phyloP scores from a whole-genome alignment of 805 yeast genomes.

The Priceomyces medius region DNA sequence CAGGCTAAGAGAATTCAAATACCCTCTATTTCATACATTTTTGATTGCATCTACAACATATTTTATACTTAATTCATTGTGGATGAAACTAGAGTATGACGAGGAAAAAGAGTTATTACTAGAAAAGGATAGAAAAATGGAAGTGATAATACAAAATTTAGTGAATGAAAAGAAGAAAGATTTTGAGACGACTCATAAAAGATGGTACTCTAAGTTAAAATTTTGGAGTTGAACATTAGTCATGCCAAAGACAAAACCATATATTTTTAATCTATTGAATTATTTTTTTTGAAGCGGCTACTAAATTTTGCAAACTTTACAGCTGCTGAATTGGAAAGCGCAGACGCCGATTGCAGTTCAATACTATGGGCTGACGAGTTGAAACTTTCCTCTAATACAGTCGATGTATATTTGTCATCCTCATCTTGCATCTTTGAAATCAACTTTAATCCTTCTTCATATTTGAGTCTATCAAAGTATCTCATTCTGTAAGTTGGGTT shows the following conservation, averaged over 20 bases:
- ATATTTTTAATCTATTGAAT: slow-evolving; percentile 3
- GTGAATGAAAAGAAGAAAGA: slow-evolving; percentile 26
- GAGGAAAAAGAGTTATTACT: slow-evolving; percentile 19
- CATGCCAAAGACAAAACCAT: not conserved
- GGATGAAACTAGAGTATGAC: slow-evolving; percentile 31
- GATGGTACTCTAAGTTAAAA: slow-evolving; percentile 16
- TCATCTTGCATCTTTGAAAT: slow-evolving; percentile 49
- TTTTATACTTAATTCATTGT: slow-evolving; percentile 32
- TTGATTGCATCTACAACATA: slow-evolving; percentile 40
- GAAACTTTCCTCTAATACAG: slow-evolving; percentile 8
- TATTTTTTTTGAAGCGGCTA: slow-evolving; percentile 22
- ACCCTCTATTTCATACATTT: slow-evolving; percentile 38
- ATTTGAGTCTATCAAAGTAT: slow-evolving; percentile 70
- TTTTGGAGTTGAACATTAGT: slow-evolving; percentile 14
- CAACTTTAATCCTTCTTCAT: slow-evolving; percentile 65
- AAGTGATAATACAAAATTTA: slow-evolving; percentile 24
- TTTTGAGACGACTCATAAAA: slow-evolving; percentile 11
- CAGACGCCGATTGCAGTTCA: slow-evolving; percentile 18
- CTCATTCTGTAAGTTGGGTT: slow-evolving; percentile 40
- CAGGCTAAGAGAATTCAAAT: slow-evolving; percentile 33
- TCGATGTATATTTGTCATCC: slow-evolving; percentile 15
- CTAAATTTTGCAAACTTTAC: slow-evolving; percentile 35
- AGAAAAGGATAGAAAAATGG: slow-evolving; percentile 18
- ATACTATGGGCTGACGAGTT: slow-evolving; percentile 11
- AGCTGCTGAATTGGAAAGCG: slow-evolving; percentile 24